Conservation (phyloP, 2,329 filamentous ascomycete species). For the Verticillium zaregamsianum region DNA sequence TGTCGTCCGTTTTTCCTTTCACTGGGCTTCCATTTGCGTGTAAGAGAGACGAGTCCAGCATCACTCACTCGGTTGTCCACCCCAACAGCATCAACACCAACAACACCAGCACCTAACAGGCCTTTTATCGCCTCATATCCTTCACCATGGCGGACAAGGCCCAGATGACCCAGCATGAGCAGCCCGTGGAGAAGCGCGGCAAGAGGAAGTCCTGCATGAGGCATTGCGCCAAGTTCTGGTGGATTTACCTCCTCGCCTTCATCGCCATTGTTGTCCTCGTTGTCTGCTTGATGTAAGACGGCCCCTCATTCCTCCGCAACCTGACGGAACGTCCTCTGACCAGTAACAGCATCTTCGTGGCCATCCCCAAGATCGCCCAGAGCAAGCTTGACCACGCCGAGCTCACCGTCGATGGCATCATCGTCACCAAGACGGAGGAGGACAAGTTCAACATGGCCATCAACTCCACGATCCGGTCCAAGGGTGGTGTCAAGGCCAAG, state of each 20-base stretch:
- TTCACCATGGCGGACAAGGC: conserved; percentile 33
- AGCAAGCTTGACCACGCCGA: conserved; percentile 48
- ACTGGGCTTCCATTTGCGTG: neutral
- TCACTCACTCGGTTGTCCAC: neutral
- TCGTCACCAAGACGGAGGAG: conserved; percentile 40
- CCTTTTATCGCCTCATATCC: conserved; percentile 2
- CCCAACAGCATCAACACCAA: neutral
- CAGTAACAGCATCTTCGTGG: conserved; percentile 48
- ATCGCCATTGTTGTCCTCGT: conserved; percentile 47
- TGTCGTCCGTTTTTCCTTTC: neutral
- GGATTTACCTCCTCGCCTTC: conserved; percentile 51
- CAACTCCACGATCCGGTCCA: conserved; percentile 50
- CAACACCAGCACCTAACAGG: neutral
- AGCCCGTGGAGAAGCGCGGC: conserved; percentile 16
- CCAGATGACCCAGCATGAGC: conserved; percentile 29
- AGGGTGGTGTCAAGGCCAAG: conserved; percentile 47
- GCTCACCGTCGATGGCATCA: conserved; percentile 47
- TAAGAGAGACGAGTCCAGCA: neutral
- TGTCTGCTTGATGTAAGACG: conserved; percentile 56
- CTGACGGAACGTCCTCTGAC: conserved; percentile 2
- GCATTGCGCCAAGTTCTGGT: conserved; percentile 57
- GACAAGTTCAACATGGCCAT: conserved; percentile 46
- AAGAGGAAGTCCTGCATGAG: conserved; percentile 36
- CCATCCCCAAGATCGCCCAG: conserved; percentile 53
- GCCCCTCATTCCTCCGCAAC: neutral